These are phyloP conservation scores for Mycena sanguinolenta DNA, from an alignment of 768 basidiomycete genomes.

Conservation along the genomic window DNA sequence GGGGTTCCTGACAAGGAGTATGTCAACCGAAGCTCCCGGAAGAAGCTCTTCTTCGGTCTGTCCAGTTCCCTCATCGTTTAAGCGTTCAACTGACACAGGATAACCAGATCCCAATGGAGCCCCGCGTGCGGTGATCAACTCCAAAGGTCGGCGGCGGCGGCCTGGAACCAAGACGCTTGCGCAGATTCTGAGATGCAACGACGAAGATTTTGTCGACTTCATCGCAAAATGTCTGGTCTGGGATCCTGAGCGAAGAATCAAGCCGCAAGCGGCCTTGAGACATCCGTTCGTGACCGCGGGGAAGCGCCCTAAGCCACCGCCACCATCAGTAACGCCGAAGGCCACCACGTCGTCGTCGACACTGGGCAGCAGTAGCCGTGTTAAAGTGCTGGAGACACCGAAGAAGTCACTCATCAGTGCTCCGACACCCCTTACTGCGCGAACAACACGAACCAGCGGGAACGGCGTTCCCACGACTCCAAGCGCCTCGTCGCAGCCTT, in stretches of 20 bases:
- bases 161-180: slow-evolving; percentile 92
- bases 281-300: slow-evolving; percentile 89
- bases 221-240: slow-evolving; percentile 96
- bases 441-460: slow-evolving; percentile 68
- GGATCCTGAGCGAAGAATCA: slow-evolving; percentile 97
- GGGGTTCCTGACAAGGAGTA: slow-evolving; percentile 96
- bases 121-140: slow-evolving; percentile 94
- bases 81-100: slow-evolving; percentile 15
- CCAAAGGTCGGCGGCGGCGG: slow-evolving; percentile 92
- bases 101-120: slow-evolving; percentile 88
- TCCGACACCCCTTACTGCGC: slow-evolving; percentile 88
- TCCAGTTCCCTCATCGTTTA: slow-evolving; percentile 21
- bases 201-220: slow-evolving; percentile 97
- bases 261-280: slow-evolving; percentile 91
- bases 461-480: slow-evolving; percentile 73
- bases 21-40: slow-evolving; percentile 92
- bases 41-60: slow-evolving; percentile 96
- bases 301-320: slow-evolving; percentile 63
- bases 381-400: slow-evolving; percentile 76
- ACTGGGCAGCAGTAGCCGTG: slow-evolving; percentile 64
- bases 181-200: slow-evolving; percentile 91
- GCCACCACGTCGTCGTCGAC: slow-evolving; percentile 71
- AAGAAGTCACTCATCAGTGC: slow-evolving; percentile 93
- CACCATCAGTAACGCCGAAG: slow-evolving; percentile 62
- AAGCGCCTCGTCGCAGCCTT: slow-evolving; percentile 62